These are phyloP conservation scores for Plasmodium knowlesi DNA, from an alignment of 169 alveolate species.

Conservation along the genomic window DNA sequence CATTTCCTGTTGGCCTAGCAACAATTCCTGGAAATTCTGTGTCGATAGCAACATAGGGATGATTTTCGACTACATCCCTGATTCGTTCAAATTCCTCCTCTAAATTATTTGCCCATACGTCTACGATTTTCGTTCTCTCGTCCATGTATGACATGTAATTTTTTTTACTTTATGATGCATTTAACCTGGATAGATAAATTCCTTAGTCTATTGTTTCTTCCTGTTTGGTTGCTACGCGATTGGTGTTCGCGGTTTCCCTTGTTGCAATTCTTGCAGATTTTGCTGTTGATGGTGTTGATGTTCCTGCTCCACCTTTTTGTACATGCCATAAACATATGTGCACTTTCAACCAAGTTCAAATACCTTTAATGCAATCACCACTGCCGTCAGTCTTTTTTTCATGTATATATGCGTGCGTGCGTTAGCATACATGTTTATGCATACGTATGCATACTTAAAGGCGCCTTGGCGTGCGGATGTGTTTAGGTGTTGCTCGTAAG, in stretches of 20 bases:
- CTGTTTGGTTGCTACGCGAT: not conserved
- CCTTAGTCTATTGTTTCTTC: not conserved
- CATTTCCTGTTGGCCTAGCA: slow-evolving; percentile 91
- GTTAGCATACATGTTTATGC: slow-evolving; percentile 13
- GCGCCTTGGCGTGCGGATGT: not conserved
- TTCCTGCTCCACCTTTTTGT: not conserved
- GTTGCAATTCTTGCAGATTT: not conserved
- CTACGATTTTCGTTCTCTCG: slow-evolving; percentile 88
- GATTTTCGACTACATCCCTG: slow-evolving; percentile 91
- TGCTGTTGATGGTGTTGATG: not conserved
- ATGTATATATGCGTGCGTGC: slow-evolving; percentile 1
- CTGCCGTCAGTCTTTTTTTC: not conserved
- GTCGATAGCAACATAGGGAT: slow-evolving; percentile 92
- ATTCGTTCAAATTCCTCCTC: slow-evolving; percentile 93
- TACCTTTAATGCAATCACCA: not conserved
- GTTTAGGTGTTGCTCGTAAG: not conserved
- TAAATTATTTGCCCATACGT: slow-evolving; percentile 89
- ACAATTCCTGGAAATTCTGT: slow-evolving; percentile 96
- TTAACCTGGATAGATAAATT: not conserved
- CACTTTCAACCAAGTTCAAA: not conserved
- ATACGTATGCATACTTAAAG: not conserved
- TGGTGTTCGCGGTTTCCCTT: not conserved
- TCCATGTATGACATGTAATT: slow-evolving; percentile 80
- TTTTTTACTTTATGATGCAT: slow-evolving; percentile 17
- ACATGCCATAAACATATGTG: slow-evolving; percentile 10